Conservation (phyloP, 78 protist species). For the Dictyostelium brefeldianum region DNA sequence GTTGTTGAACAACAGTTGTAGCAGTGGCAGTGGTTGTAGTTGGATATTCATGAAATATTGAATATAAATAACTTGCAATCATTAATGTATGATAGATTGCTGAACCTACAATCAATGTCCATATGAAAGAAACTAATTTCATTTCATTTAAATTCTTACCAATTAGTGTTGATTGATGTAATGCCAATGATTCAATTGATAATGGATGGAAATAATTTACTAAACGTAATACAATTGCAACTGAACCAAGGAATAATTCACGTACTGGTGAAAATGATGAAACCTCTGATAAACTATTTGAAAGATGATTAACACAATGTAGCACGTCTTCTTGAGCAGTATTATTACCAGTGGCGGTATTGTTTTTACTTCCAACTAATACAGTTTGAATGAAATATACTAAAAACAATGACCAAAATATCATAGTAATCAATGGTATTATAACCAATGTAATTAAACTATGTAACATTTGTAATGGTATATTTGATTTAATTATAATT, state of each 20-base stretch:
- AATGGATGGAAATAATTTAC: background rate
- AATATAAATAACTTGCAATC: constrained; percentile 13
- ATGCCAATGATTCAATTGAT: constrained; percentile 29
- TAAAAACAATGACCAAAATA: constrained; percentile 19
- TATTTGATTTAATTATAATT: constrained; percentile 27
- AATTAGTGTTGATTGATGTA: constrained; percentile 1
- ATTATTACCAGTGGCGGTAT: background rate
- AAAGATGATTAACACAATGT: constrained; percentile 21
- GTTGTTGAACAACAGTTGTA: background rate
- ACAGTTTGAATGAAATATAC: constrained; percentile 48
- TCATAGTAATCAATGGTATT: constrained; percentile 14
- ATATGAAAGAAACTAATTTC: constrained; percentile 26
- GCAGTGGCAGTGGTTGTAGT: background rate
- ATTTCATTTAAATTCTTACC: background rate
- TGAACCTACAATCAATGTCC: constrained; percentile 44
- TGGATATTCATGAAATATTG: constrained; percentile 32
- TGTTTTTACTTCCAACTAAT: background rate
- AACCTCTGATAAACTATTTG: background rate
- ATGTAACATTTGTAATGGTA: constrained; percentile 2
- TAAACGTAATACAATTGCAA: constrained; percentile 14
- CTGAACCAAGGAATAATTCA: constrained; percentile 33
- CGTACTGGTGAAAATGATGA: constrained; percentile 46
- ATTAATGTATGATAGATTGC: constrained; percentile 8
- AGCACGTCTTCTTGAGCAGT: constrained; percentile 27
- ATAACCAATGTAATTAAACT: background rate